Conservation (phyloP, 2,329 filamentous ascomycete species). For the Emergomyces pasteurianus region DNA sequence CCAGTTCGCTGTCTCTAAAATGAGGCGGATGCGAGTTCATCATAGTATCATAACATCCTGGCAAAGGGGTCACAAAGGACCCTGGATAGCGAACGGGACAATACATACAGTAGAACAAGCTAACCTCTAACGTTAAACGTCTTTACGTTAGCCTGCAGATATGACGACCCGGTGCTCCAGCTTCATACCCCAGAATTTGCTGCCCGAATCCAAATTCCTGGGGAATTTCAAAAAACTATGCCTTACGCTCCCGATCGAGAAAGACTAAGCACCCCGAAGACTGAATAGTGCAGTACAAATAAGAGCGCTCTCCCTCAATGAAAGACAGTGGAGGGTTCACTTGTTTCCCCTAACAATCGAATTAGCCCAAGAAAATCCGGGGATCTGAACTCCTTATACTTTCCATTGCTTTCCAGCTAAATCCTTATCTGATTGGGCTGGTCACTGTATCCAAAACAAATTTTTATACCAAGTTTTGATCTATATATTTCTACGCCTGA, state of each 20-base stretch:
- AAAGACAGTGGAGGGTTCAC: not conserved
- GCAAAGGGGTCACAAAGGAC: not conserved
- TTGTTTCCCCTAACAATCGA: not conserved
- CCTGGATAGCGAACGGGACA: not conserved
- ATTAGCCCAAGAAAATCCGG: not conserved
- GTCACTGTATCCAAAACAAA: not conserved
- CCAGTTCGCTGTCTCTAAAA: not conserved
- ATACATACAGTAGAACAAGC: not conserved
- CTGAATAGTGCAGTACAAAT: not conserved
- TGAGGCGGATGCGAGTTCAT: not conserved
- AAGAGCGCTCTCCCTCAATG: not conserved
- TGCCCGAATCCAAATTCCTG: not conserved
- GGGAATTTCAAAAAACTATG: not conserved
- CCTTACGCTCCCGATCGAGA: not conserved
- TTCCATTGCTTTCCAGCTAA: not conserved
- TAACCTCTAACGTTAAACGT: not conserved
- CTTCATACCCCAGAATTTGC: not conserved
- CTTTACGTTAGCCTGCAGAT: not conserved
- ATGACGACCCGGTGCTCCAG: not conserved
- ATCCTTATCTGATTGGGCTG: not conserved
- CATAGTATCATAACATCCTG: not conserved
- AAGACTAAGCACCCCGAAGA: not conserved
- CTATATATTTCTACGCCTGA: not conserved
- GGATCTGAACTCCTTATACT: not conserved
- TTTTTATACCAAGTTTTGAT: not conserved